Evolutionary conservation across 108 stramenopile genomes (phyloP).

Genomic region (Fragilariopsis cylindrus): DNA sequence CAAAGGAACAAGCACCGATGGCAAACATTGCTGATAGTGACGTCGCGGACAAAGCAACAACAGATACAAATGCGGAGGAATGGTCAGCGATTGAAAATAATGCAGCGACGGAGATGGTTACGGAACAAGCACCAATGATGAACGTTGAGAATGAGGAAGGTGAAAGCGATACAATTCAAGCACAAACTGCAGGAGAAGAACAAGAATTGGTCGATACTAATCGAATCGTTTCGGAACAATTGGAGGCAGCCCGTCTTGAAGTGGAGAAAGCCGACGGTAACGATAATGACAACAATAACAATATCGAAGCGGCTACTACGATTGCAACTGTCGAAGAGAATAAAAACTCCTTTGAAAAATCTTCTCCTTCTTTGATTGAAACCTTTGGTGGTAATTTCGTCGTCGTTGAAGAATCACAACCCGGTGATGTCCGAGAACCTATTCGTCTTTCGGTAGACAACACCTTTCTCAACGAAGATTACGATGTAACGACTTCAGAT

Average conservation of each 20-base stretch:
- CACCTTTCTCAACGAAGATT: no score
- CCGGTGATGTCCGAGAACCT: no score
- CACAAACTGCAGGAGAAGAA: slow-evolving; percentile 1
- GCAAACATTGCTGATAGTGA: background rate
- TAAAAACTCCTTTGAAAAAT: background rate
- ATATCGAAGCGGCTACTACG: background rate
- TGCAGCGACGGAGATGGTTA: background rate
- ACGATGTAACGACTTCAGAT: no score
- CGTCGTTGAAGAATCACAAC: background rate
- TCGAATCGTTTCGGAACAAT: slow-evolving; percentile 13
- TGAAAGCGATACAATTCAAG: background rate
- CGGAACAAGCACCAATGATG: background rate
- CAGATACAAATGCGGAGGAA: background rate
- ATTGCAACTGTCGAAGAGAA: background rate
- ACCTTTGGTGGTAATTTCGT: slow-evolving; percentile 4
- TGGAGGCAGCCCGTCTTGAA: slow-evolving; percentile 4
- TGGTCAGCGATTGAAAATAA: background rate
- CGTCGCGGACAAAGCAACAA: background rate
- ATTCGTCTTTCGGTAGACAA: no score
- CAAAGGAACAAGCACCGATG: background rate
- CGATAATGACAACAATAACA: background rate
- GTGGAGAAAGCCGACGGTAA: background rate
- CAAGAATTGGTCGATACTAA: slow-evolving; percentile 12
- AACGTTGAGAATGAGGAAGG: background rate
- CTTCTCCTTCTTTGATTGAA: background rate